Evolutionary conservation across 192 early-diverging fungal species (phyloP).

Genomic region (Helicostylum pulchrum): DNA sequence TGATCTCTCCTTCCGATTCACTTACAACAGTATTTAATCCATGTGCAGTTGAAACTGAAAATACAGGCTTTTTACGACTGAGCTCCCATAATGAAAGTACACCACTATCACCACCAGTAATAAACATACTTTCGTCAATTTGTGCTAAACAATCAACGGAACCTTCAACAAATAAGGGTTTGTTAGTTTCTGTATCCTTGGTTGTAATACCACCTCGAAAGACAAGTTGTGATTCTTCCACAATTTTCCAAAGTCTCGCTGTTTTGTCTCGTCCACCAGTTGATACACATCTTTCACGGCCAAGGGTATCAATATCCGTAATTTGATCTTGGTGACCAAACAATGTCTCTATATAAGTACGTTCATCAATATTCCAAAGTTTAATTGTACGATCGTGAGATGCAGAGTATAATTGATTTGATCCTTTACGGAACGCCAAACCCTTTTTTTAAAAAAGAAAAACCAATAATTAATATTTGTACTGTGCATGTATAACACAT

Average conservation of each 20-base stretch:
- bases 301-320: constrained; percentile 74
- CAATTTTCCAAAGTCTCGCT: constrained; percentile 90
- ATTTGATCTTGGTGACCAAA: constrained; percentile 98
- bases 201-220: constrained; percentile 72
- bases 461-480: not conserved
- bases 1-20: constrained; percentile 48
- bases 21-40: constrained; percentile 53
- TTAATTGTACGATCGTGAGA: constrained; percentile 94
- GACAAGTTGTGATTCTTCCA: constrained; percentile 90
- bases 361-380: constrained; percentile 92
- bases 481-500: not conserved
- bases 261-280: constrained; percentile 88
- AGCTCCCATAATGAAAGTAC: constrained; percentile 91
- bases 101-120: constrained; percentile 88
- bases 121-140: constrained; percentile 91
- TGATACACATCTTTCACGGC: constrained; percentile 88
- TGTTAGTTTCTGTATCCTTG: constrained; percentile 19
- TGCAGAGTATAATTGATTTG: constrained; percentile 83
- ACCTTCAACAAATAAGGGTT: constrained; percentile 44
- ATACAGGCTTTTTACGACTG: constrained; percentile 90
- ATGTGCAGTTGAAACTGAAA: constrained; percentile 71
- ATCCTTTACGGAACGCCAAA: constrained; percentile 79
- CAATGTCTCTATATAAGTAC: constrained; percentile 91
- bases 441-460: constrained; percentile 37
- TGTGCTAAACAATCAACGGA: constrained; percentile 83